phyloP scores from a whole-genome alignment of 176 grass and related monocot species.

The Musa schizocarpa region DNA sequence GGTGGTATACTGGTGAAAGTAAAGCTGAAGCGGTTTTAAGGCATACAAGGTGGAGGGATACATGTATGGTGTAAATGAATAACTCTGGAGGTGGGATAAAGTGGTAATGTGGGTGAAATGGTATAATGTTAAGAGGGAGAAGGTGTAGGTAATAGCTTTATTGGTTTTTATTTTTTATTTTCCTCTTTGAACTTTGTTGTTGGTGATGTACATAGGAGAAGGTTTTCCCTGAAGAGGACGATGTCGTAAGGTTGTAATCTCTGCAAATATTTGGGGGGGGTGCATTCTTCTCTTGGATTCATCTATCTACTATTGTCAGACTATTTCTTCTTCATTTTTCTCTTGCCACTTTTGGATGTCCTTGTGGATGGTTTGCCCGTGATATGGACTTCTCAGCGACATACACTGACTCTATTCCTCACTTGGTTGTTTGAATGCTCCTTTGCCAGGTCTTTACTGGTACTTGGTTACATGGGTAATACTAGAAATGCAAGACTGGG shows the following conservation, averaged over 20 bases:
- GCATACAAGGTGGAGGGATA: neutral
- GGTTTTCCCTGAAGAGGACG: slow-evolving; percentile 4
- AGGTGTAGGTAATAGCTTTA: neutral
- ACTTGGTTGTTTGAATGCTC: no score
- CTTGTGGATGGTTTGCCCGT: no score
- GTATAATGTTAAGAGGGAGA: neutral
- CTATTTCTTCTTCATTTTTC: neutral
- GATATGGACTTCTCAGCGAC: no score
- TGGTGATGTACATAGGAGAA: slow-evolving; percentile 15
- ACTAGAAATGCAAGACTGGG: no score
- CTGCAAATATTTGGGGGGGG: slow-evolving; percentile 2
- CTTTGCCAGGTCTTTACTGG: no score
- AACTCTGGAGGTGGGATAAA: neutral
- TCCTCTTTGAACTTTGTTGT: neutral
- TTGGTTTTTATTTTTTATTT: neutral
- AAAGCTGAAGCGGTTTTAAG: neutral
- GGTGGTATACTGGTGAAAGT: neutral
- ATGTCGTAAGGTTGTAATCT: neutral
- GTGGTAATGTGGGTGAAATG: neutral
- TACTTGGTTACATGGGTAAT: no score
- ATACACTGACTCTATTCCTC: no score
- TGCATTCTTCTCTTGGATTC: slow-evolving; percentile 20
- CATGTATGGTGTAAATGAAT: neutral
- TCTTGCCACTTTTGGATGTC: no score
- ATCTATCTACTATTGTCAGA: neutral